These are phyloP conservation scores for Geranomyces variabilis DNA, from an alignment of 192 early-diverging fungal genomes.

Conservation along the genomic window DNA sequence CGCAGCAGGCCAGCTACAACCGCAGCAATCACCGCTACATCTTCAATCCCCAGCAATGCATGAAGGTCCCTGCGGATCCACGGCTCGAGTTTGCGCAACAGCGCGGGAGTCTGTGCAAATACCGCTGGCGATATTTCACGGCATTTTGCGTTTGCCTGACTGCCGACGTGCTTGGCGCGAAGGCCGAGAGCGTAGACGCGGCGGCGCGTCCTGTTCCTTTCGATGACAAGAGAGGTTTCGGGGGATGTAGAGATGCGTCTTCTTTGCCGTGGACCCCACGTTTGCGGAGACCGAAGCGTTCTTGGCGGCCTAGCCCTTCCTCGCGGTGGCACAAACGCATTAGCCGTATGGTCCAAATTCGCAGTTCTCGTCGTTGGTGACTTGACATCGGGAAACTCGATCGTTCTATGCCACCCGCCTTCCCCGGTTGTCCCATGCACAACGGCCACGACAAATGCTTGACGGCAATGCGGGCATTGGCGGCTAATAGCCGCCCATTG, in stretches of 20 bases:
- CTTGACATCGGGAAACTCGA: background rate
- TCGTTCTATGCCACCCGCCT: background rate
- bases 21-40: conserved; percentile 40
- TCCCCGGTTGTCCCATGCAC: background rate
- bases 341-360: background rate
- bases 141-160: conserved; percentile 19
- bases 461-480: conserved; percentile 46
- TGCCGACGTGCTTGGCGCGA: conserved; percentile 34
- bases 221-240: background rate
- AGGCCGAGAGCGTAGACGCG: conserved; percentile 33
- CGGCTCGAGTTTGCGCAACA: conserved; percentile 19
- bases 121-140: conserved; percentile 15
- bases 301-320: too few relatives aligned
- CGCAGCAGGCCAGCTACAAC: conserved; percentile 32
- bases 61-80: conserved; percentile 45
- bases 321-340: background rate
- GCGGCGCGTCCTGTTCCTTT: background rate
- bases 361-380: background rate
- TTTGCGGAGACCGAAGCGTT: background rate
- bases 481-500: conserved; percentile 34
- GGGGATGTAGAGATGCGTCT: background rate
- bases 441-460: conserved; percentile 18
- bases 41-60: conserved; percentile 27
- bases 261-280: background rate
- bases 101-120: conserved; percentile 13